These are phyloP conservation scores for Lecanoromycetidae sp. DNA, from an alignment of 2,329 filamentous ascomycete species.

Conservation along the genomic window DNA sequence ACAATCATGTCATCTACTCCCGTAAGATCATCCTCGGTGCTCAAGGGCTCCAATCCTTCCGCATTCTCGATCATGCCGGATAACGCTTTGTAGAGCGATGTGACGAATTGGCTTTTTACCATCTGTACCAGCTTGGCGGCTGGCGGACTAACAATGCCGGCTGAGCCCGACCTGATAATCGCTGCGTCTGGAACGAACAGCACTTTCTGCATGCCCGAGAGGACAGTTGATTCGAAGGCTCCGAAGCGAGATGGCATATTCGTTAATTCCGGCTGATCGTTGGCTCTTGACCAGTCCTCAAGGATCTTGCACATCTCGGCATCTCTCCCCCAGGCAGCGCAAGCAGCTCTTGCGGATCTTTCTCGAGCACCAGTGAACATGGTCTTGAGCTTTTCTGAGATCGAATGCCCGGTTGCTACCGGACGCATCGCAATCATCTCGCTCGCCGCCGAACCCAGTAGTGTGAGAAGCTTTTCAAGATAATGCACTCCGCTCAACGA, in stretches of 20 bases:
- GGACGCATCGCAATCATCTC: constrained; percentile 70
- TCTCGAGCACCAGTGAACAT: constrained; percentile 72
- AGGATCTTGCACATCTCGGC: constrained; percentile 84
- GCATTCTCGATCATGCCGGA: constrained; percentile 97
- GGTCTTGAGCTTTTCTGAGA: constrained; percentile 59
- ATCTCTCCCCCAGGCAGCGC: constrained; percentile 84
- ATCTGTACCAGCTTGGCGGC: constrained; percentile 78
- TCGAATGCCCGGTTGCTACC: constrained; percentile 43
- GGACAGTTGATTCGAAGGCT: constrained; percentile 68
- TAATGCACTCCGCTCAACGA: constrained; percentile 87
- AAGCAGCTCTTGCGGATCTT: constrained; percentile 71
- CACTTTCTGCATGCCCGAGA: constrained; percentile 87
- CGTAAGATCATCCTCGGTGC: constrained; percentile 35
- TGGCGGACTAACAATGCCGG: constrained; percentile 71
- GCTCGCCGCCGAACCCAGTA: constrained; percentile 76
- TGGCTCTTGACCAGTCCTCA: constrained; percentile 82
- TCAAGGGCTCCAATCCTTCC: constrained; percentile 54
- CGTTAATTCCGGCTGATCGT: constrained; percentile 74
- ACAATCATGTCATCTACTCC: not conserved
- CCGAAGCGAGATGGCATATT: constrained; percentile 80
- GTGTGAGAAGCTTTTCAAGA: constrained; percentile 63
- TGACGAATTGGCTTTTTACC: constrained; percentile 84
- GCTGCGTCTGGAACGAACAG: constrained; percentile 84
- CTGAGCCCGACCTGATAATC: constrained; percentile 58
- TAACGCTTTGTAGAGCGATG: constrained; percentile 82